Evolutionary conservation across 1,284 basidiomycete species (phyloP).

Genomic region (Vanrija sp.): DNA sequence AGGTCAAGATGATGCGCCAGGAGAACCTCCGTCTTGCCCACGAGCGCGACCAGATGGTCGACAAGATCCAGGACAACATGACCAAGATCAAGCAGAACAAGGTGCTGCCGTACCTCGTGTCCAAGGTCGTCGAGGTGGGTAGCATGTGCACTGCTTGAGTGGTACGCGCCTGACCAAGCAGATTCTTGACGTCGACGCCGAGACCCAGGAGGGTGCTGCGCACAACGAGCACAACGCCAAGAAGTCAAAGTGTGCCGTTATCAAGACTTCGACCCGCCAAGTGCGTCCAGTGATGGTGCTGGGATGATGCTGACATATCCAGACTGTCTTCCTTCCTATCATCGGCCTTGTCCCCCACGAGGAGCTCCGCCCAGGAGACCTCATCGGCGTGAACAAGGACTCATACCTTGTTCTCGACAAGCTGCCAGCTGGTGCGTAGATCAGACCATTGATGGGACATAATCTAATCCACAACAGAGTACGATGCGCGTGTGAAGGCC

Average conservation of each 20-base stretch:
- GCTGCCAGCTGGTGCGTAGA: slow-evolving; percentile 53
- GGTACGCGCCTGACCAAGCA: slow-evolving; percentile 38
- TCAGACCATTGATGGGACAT: slow-evolving; percentile 2
- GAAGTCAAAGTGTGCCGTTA: slow-evolving; percentile 95
- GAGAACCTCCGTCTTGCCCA: slow-evolving; percentile 88
- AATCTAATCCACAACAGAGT: slow-evolving; percentile 53
- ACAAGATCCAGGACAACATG: slow-evolving; percentile 96
- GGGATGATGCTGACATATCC: neutral
- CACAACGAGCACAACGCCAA: slow-evolving; percentile 90
- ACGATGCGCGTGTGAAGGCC: slow-evolving; percentile 73
- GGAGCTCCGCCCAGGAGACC: slow-evolving; percentile 80
- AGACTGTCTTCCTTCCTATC: slow-evolving; percentile 95
- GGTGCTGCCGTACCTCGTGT: slow-evolving; percentile 94
- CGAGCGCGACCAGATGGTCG: slow-evolving; percentile 92
- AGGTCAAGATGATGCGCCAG: slow-evolving; percentile 93
- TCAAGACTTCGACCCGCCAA: slow-evolving; percentile 96
- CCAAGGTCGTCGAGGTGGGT: slow-evolving; percentile 88
- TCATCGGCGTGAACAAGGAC: slow-evolving; percentile 99
- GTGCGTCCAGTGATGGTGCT: slow-evolving; percentile 26
- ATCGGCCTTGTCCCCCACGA: slow-evolving; percentile 94
- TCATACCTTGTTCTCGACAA: slow-evolving; percentile 97
- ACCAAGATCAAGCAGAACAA: slow-evolving; percentile 99
- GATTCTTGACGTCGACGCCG: slow-evolving; percentile 93
- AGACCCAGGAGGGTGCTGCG: slow-evolving; percentile 89
- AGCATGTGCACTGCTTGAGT: no score